Conservation (phyloP, 2,329 filamentous ascomycete genomes). For the Xylariaceae sp. region DNA sequence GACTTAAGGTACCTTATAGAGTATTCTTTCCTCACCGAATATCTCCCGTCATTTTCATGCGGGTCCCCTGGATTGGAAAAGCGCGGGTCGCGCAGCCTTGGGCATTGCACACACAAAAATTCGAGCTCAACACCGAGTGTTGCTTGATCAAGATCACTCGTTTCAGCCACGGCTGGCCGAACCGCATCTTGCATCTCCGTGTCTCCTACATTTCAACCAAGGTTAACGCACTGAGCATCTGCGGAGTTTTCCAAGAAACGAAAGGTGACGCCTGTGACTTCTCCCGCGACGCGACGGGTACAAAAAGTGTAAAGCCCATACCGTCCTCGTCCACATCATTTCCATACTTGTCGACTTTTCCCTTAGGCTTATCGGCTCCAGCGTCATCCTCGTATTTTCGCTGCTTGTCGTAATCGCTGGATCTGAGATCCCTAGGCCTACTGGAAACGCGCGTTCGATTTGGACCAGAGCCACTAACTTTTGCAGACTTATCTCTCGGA, state of each 20-base stretch:
- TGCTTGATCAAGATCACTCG: neutral
- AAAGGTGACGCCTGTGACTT: no score
- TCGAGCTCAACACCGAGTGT: conserved; percentile 21
- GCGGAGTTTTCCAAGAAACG: no score
- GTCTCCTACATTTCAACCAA: neutral
- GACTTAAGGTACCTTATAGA: no score
- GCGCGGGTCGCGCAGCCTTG: neutral
- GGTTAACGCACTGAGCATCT: no score
- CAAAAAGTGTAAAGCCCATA: no score
- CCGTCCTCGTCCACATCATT: neutral
- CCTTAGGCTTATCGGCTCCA: neutral
- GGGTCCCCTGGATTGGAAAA: neutral
- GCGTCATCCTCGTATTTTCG: neutral
- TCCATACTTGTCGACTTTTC: neutral
- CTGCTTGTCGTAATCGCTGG: neutral
- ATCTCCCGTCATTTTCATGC: neutral
- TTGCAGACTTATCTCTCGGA: no score
- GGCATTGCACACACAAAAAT: conserved; percentile 18
- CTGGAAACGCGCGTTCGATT: no score
- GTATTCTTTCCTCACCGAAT: no score
- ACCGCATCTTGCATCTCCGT: neutral
- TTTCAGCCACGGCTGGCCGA: neutral
- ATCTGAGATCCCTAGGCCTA: no score
- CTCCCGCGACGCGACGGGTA: no score
- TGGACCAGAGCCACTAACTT: no score